Percentiles rank a stretch among this genome's conserved stretches.
phyloP scores from a whole-genome alignment of 2,329 filamentous ascomycete species.

The Cadophora gregata region DNA sequence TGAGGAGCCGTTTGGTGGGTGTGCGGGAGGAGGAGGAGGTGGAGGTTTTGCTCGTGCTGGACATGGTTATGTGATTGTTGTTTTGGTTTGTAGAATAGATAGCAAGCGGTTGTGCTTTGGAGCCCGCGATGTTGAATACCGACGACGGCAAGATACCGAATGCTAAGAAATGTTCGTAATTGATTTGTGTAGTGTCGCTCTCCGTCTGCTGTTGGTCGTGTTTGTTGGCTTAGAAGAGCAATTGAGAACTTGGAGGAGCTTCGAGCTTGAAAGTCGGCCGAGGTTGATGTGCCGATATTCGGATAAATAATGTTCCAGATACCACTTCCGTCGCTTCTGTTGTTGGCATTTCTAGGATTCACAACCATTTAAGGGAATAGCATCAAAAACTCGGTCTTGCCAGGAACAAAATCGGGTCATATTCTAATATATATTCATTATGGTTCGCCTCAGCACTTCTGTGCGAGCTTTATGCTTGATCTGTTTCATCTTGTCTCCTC shows the following conservation, averaged over 20 bases:
- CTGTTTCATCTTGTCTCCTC: constrained; percentile 4
- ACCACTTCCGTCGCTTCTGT: too few species aligned
- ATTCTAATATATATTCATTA: constrained; percentile 36
- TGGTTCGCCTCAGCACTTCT: constrained; percentile 32
- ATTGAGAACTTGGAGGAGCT: background rate
- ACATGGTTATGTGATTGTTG: constrained; percentile 16
- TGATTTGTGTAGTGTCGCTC: background rate
- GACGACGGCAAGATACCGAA: background rate
- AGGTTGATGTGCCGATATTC: constrained; percentile 3
- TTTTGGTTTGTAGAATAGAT: background rate
- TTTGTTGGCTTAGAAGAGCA: constrained; percentile 3
- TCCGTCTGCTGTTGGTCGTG: background rate
- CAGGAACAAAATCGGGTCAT: background rate
- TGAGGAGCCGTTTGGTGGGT: constrained; percentile 62
- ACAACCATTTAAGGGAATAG: too few species aligned
- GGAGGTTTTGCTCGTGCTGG: constrained; percentile 20
- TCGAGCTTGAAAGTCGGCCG: constrained; percentile 10
- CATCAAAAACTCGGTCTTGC: background rate
- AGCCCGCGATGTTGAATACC: too few species aligned
- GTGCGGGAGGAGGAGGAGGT: constrained; percentile 38
- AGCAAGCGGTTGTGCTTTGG: background rate
- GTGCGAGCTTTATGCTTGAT: constrained; percentile 29
- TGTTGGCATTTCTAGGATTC: too few species aligned
- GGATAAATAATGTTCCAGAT: constrained; percentile 3
- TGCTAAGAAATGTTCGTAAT: background rate